Base-by-base conservation (phyloP, 495 filamentous ascomycete species). In the Geopyxis carbonaria region DNA sequence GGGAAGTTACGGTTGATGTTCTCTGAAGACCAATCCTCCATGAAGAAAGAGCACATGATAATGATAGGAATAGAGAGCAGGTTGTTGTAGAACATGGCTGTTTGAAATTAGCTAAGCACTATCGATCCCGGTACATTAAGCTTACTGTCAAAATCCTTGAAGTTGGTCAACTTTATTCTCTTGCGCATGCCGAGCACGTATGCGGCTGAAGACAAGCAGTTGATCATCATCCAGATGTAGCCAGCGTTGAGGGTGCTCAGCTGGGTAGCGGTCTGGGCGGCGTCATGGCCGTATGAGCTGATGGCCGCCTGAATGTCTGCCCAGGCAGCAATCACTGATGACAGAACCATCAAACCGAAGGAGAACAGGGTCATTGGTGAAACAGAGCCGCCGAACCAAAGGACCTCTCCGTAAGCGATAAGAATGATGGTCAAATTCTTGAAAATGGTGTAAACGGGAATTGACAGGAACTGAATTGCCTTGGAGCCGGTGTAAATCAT, bases 1-100 rank as follows among this genome's bases (percentile, higher is more conserved):
- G 91, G 89, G 66, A 99, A 99, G 67, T 94, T 94, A 55, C 66
- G 73, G 48, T 60, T 57, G 55, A 99, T 60, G 65, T 99, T 99
- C 34, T 66, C 65, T 25, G 73, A 62, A 7, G 83, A 87, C 89
- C 89, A 99, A 64, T 94, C 76, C 57, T 99, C 89, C 43, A 80
- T 65, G 44, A 93, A 51, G 37, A 93, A 62, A 19, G 91, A 87
- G 63, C 73, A 75, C 46, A 81, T 60, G 35, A 94, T 57, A 20
- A 99, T 73, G 47, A 95, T 78, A 36, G 89, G 89, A 45, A 99
- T 93, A 16, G 85, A 92, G 44, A 99, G 74, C 31, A 99, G 72
- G 61, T 99, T 99, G 73, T 99, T 99, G 68, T 99, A 99, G 64
- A 87, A 99, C 89, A 97, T 97, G 47, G 86, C 87, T 95, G 48